Base-by-base conservation (phyloP, 345 rosid genomes). In the Rhizophora apiculata region DNA sequence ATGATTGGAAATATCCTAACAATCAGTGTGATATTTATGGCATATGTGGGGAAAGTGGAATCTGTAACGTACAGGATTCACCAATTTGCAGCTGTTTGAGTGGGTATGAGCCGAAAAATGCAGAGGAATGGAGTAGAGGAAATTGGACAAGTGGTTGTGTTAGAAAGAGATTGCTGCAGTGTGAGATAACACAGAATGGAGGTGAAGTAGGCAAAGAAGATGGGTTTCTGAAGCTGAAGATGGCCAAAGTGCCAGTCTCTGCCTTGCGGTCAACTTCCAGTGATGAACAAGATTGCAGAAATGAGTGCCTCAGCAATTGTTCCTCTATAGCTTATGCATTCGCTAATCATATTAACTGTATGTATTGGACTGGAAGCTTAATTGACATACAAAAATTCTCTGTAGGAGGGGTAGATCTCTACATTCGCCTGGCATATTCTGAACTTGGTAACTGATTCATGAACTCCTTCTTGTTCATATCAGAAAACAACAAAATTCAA, bases 11-110 rank as follows among this genome's bases (percentile, higher is more conserved):
- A 24, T 1, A 19, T 48, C 74, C 76, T 7, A 15, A 3, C 10
- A 78, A 58, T 1, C 61, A 49, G 0, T 85, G 89, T 60, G 89
- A 81, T 77, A 4, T 80, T 20, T 87, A 70, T 90, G 86, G 98
- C 69, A 63, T 9, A 22, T 82, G 62, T 93, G 96, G 64, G 96
- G 98, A 27, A 70, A 78, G 51, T 86, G 93, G 88, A 11, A 69
- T 85, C 2, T 93, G 98, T 67, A 70, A 78, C 52, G 46, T 19
- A 6, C 59, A 56, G 0, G 55, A 68, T 0, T 29, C 79, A 49
- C 65, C 71, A 0, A 85, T 67, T 39, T 90, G 98, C 66, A 68
- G 72, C 8, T 88, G 96, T 76, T 61, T 87, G 76, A 27, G 78
- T 9, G 96, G 96, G 1, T 93, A 83, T 70, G 74, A 27, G 30